A percentile compares a stretch with the other conserved stretches of the same genome.
These are phyloP conservation scores for Aspergillus caelatus DNA, from an alignment of 2,329 filamentous ascomycete genomes.

Conservation along the genomic window DNA sequence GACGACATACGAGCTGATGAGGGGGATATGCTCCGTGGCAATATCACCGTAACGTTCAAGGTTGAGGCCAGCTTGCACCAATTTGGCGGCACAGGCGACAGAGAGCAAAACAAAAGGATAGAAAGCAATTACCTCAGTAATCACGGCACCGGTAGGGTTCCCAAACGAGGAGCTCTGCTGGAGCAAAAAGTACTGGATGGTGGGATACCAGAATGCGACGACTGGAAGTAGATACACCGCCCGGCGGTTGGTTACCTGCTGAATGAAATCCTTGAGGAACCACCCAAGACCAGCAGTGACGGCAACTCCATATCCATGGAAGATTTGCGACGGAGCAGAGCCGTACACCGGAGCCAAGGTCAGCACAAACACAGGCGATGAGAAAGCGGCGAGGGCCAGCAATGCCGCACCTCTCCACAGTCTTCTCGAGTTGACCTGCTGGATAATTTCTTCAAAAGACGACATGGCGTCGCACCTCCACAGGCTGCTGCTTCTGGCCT, in stretches of 20 bases:
- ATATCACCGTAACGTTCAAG: slow-evolving; percentile 59
- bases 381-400: slow-evolving; percentile 43
- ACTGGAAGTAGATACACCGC: slow-evolving; percentile 64
- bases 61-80: slow-evolving; percentile 63
- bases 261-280: slow-evolving; percentile 62
- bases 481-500: not conserved
- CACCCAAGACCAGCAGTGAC: slow-evolving; percentile 71
- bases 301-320: slow-evolving; percentile 70
- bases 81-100: slow-evolving; percentile 64
- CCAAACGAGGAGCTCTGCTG: slow-evolving; percentile 67
- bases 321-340: slow-evolving; percentile 72
- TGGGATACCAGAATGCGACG: slow-evolving; percentile 74
- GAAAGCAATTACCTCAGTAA: slow-evolving; percentile 74
- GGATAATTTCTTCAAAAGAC: slow-evolving; percentile 27
- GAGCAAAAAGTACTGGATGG: slow-evolving; percentile 72
- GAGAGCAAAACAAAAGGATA: slow-evolving; percentile 69
- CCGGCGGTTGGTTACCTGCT: slow-evolving; percentile 53
- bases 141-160: slow-evolving; percentile 70
- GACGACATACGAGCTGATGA: slow-evolving; percentile 67
- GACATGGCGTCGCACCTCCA: slow-evolving; percentile 26
- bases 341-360: slow-evolving; percentile 87
- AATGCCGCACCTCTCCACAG: slow-evolving; percentile 34
- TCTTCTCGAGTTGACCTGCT: slow-evolving; percentile 29
- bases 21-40: slow-evolving; percentile 65
- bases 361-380: slow-evolving; percentile 58